phyloP scores from a whole-genome alignment of 2,329 filamentous ascomycete species.

The Penicillium digitatum region DNA sequence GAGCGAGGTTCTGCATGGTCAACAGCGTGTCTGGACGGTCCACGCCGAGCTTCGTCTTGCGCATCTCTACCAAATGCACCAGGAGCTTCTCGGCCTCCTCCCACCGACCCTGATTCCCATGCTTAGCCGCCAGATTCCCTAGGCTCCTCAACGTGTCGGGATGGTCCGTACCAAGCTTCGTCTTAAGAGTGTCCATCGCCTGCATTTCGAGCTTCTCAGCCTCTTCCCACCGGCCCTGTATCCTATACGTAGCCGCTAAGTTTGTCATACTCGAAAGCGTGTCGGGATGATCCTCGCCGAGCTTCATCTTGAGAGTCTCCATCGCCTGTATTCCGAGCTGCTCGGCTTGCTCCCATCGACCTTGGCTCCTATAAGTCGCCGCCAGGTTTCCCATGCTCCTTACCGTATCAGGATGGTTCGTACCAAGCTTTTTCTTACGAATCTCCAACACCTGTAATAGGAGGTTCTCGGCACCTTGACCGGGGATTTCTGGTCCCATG shows the following conservation, averaged over 20 bases:
- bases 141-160: not conserved
- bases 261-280: not conserved
- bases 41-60: not conserved
- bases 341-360: not conserved
- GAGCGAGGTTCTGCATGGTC: not conserved
- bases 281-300: not conserved
- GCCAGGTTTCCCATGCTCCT: too few relatives aligned
- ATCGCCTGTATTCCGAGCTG: not conserved
- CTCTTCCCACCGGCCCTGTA: not conserved
- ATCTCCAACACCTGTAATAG: too few relatives aligned
- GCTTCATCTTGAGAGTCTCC: not conserved
- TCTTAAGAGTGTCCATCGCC: not conserved
- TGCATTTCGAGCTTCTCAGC: not conserved
- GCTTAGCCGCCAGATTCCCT: not conserved
- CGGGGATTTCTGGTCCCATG: too few relatives aligned
- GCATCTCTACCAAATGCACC: not conserved
- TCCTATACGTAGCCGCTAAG: not conserved
- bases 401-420: too few relatives aligned
- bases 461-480: too few relatives aligned
- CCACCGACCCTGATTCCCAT: not conserved
- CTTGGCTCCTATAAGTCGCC: not conserved
- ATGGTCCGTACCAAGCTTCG: not conserved
- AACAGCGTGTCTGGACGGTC: not conserved
- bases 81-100: not conserved
- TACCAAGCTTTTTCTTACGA: too few relatives aligned